Base-by-base conservation (phyloP, 805 yeast species). In the Tetrapisispora nanseiensis region DNA sequence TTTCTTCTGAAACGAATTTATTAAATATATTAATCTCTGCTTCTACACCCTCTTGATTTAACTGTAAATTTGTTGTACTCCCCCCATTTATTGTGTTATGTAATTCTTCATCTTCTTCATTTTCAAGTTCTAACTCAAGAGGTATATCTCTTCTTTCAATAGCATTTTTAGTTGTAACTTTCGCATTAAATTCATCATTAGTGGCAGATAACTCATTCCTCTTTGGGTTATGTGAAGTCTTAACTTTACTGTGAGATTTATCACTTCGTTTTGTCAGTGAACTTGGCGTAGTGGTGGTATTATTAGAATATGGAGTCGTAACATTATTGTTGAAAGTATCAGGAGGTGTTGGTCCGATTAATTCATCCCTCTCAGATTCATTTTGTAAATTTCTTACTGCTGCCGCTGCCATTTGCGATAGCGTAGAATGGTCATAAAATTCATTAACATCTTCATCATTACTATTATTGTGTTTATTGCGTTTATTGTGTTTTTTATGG, bases 11-110 rank as follows among this genome's bases (percentile, higher is more conserved):
- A 29, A 57, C 53, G 41, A 55, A 55, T 27, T 49, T 47, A 33
- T 51, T 49, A 41, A 59, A 59, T 4, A 56, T 42, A 40, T 57
- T 57, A 51, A 57, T 46, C 15, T 54, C 49, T 12, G 47, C 49
- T 9, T 48, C 50, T 33, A 37, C n/a, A 21, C 19, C n/a, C 2
- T n/a, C 24, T 3, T 13, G 19, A 29, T 15, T 29, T 5, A 15
- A 15, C 15, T n/a, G n/a, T 29, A n/a, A n/a, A 5, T 29, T 19
- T 6, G 6, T n/a, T 29, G 19, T 4, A 15, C 6, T 28, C 15
- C 39, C 37, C 12, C 26, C 16, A 13, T 21, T 24, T 9, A 31
- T 20, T 11, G 26, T 35, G 12, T 36, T 19, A 19, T 29, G 19
- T 15, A 24, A 3, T 8, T 40, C 32, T 12, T 31, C 43, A 22